Conservation (phyloP, 2,329 filamentous ascomycete genomes). For the Incumbomyces delicatus region DNA sequence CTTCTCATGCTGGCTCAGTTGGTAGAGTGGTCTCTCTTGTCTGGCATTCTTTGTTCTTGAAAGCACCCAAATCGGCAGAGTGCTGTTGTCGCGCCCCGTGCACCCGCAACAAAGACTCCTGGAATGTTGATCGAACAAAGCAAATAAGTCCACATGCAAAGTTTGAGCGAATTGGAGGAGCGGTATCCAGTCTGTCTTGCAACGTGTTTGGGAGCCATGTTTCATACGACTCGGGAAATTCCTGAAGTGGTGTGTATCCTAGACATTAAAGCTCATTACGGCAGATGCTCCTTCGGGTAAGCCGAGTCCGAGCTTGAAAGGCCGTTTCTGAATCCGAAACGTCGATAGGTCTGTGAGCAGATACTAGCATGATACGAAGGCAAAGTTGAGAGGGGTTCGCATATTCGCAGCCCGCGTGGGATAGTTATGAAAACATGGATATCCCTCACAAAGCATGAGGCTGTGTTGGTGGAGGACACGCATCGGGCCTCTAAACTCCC, state of each 20-base stretch:
- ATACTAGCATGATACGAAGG: too few species aligned
- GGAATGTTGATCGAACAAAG: conserved; percentile 22
- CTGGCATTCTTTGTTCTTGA: conserved; percentile 27
- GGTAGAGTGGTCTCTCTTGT: conserved; percentile 9
- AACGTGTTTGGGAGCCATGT: conserved; percentile 3
- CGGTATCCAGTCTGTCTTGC: not conserved
- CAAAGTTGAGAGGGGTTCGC: too few species aligned
- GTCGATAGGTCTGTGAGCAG: not conserved
- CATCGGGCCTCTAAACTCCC: too few species aligned
- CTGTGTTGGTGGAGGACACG: too few species aligned
- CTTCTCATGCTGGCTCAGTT: not conserved
- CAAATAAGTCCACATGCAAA: conserved; percentile 4
- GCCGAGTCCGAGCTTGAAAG: conserved; percentile 6
- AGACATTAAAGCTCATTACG: not conserved
- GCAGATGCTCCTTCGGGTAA: not conserved
- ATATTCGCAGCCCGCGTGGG: too few species aligned
- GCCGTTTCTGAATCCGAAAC: not conserved
- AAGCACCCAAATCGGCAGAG: conserved; percentile 24
- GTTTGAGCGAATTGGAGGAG: not conserved
- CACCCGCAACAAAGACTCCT: conserved; percentile 26
- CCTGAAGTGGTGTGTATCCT: not conserved
- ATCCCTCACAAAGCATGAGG: too few species aligned
- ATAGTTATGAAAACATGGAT: too few species aligned
- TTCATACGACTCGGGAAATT: conserved; percentile 4
- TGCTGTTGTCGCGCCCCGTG: conserved; percentile 23